Base-by-base conservation (phyloP, 2,329 filamentous ascomycete genomes). In the Ascochyta viciae-villosae region DNA sequence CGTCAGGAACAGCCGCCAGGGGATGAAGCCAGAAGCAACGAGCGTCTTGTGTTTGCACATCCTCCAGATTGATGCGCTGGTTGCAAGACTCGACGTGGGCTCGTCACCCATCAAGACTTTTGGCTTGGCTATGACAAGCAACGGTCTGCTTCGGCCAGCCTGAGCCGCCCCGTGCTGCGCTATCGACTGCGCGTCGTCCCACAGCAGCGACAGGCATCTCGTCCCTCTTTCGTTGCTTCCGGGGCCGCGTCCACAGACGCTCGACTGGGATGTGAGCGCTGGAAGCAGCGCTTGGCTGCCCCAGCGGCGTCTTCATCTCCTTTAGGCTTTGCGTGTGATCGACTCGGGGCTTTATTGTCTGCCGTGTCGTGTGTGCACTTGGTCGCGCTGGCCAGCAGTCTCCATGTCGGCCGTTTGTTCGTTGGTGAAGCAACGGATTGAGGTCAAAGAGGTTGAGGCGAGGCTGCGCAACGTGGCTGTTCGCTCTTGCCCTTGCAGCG, bases 1-100 rank as follows among this genome's bases (percentile, higher is more conserved):
- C 57, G 59, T 52, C 60, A 58, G 61, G 57, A 58, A 57, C 55
- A 53, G 37, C 53, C 53, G 48, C 43, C 53, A 56, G 48, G 53
- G 38, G 42, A 27, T 29, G 47, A 50, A 31, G 43, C 44, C 46
- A 46, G 55, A 44, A 47, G 41, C 43, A 37, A 52, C 37, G 40
- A 59, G 58, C 48, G 55, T 46, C 50, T 42, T 34, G 50, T 31
- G 24, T 26, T 33, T 35, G 53, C 53, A 51, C 53, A 51, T 56
- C 47, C 38, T 51, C 38, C 53, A 47, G 38, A 44, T 50, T 56
- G 19, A 37, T 29, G 26, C 42, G 43, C 37, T 34, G 37, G 38
- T 22, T 31, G 39, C 16, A 16, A 50, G 37, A 12, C 27, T 43
- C 15, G 23, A 39, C 56, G 49, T 12, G 49, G 29, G 47, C 49